phyloP scores from a whole-genome alignment of 2,329 filamentous ascomycete genomes.

The Pezicula rhizophila region DNA sequence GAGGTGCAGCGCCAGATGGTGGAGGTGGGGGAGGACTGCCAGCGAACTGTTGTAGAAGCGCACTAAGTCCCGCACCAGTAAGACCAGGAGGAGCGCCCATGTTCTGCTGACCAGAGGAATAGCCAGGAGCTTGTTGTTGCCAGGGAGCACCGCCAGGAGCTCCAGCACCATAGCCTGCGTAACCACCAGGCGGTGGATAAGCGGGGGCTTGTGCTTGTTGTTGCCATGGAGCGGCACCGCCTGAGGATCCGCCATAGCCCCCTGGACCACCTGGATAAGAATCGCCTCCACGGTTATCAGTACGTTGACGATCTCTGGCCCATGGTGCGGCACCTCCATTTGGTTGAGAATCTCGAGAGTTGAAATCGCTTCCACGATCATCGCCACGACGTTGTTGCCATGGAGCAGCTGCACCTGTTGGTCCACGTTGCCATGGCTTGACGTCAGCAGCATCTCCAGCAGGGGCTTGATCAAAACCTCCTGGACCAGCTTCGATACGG shows the following conservation, averaged over 20 bases:
- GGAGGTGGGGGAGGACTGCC: slow-evolving; percentile 43
- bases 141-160: slow-evolving; percentile 45
- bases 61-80: slow-evolving; percentile 52
- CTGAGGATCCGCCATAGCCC: neutral
- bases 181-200: slow-evolving; percentile 21
- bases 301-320: slow-evolving; percentile 49
- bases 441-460: slow-evolving; percentile 45
- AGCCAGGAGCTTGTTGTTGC: slow-evolving; percentile 35
- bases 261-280: slow-evolving; percentile 41
- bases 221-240: neutral
- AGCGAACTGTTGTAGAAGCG: slow-evolving; percentile 60
- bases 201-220: slow-evolving; percentile 12
- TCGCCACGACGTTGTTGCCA: slow-evolving; percentile 51
- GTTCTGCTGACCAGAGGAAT: slow-evolving; percentile 31
- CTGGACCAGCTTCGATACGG: slow-evolving; percentile 81
- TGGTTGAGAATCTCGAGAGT: slow-evolving; percentile 24
- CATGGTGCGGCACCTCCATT: slow-evolving; percentile 50
- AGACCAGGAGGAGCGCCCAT: slow-evolving; percentile 45
- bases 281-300: slow-evolving; percentile 38
- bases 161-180: slow-evolving; percentile 28
- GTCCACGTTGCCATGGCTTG: slow-evolving; percentile 85
- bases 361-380: slow-evolving; percentile 34
- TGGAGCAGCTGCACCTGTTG: slow-evolving; percentile 76
- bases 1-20: slow-evolving; percentile 47
- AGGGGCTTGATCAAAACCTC: slow-evolving; percentile 47